Evolutionary conservation across 2,329 filamentous ascomycete species (phyloP), one percentile per base, ranked within the genome.

Genomic region (Aspergillus sp.): DNA sequence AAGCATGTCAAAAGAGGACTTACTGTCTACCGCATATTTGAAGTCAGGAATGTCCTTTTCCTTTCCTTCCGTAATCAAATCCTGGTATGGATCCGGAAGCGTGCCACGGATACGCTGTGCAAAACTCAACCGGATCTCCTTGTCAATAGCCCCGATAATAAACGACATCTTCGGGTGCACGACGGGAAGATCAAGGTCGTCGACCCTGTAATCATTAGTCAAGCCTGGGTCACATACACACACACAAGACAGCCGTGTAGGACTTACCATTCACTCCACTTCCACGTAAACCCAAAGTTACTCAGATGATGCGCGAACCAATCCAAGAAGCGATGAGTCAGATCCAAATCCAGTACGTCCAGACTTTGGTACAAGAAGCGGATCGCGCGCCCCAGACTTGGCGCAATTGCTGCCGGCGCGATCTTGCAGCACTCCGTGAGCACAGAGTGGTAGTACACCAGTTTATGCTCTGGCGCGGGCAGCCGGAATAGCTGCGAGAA

Each of bases 281-380:
- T 97, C 93, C 93, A 98, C 7, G 93, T 93, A 65, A 97, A 98
- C 45, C 94, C 93, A 64, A 98, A 98, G 72, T 98, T 98, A 71
- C 90, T 96, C 55, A 98, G 73, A 72, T 98, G 93, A 66, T 98
- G 93, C 12, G 91, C 81, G 63, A 98, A 98, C 93, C 93, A 98
- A 65, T 97, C 91, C 63, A 95, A 76, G 70, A 97, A 97, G 28
- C 93, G 81, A 60, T 90, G 85, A 47, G 76, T 79, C 39, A 98
- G 73, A 68, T 97, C 90, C 42, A 96, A 74, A 61, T 98, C 93
- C 74, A 97, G 82, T 2, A 78, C 79, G 49, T 88, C 83, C 7
- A 87, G 74, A 63, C 85, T 89, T 52, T 86, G 81, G 73, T 95
- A 98, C 52, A 96, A 74, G 60, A 85, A 94, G 46, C 93, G 81